phyloP scores from a whole-genome alignment of 345 rosid genomes.

The Boechera divaricarpa region DNA sequence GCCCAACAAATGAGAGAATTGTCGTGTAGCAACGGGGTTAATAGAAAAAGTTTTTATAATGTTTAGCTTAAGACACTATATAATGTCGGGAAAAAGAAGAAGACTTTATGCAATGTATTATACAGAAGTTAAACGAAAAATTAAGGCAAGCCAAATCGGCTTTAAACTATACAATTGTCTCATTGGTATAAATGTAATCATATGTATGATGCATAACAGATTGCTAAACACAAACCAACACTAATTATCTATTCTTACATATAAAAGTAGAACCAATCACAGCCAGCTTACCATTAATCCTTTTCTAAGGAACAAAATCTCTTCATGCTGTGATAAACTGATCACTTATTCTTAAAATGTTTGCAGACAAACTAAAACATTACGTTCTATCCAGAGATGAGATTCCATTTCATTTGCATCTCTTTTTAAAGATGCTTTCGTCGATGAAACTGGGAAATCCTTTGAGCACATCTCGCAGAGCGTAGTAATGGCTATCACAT shows the following conservation, averaged over 20 bases:
- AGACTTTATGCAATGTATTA: conserved; percentile 2
- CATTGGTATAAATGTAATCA: neutral
- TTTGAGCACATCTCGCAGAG: conserved; percentile 86
- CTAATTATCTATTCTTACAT: conserved; percentile 4
- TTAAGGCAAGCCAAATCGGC: neutral
- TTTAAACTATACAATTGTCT: neutral
- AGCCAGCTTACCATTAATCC: neutral
- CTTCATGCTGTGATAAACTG: neutral
- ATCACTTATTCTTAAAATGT: conserved; percentile 23
- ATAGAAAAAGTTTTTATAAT: neutral
- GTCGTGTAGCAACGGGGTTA: neutral
- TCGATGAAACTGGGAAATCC: conserved; percentile 59
- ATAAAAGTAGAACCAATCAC: conserved; percentile 2
- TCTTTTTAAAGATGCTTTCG: conserved; percentile 53
- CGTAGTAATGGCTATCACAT: conserved; percentile 88
- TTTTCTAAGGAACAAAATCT: neutral
- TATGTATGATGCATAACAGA: conserved; percentile 7
- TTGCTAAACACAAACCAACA: conserved; percentile 4
- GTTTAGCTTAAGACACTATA: conserved; percentile 1
- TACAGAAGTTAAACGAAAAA: neutral
- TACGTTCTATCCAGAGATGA: conserved; percentile 15
- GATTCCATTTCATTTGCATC: conserved; percentile 17
- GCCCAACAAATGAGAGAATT: conserved; percentile 11
- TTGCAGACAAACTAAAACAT: conserved; percentile 16
- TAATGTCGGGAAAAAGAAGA: neutral